These are phyloP conservation scores for Saccharomyces pastorianus DNA, from an alignment of 1,139 yeast species.

Conservation along the genomic window DNA sequence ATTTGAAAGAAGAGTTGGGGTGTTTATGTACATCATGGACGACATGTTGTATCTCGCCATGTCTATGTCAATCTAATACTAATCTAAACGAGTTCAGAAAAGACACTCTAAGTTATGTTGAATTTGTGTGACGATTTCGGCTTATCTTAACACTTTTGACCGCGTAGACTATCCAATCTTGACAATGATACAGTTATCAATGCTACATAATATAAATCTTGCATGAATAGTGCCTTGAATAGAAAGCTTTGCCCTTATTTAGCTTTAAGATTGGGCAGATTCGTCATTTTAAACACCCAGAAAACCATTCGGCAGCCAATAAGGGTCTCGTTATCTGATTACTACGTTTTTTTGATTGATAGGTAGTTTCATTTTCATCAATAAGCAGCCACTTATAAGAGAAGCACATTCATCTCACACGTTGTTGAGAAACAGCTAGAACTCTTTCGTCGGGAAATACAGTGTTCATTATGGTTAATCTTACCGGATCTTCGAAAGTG, in stretches of 20 bases:
- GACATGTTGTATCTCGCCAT: not conserved
- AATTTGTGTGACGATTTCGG: not conserved
- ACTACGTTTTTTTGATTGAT: not conserved
- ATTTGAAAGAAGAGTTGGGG: not conserved
- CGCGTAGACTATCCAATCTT: not conserved
- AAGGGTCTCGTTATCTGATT: not conserved
- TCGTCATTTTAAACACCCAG: no score
- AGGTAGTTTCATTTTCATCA: not conserved
- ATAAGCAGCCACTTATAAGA: not conserved
- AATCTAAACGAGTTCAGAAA: no score
- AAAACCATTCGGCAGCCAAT: not conserved
- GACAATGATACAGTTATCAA: not conserved
- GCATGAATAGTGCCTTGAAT: not conserved
- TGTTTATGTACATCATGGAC: no score
- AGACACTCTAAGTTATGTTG: not conserved
- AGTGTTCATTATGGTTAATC: not conserved
- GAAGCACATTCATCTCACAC: not conserved
- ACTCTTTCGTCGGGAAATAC: not conserved
- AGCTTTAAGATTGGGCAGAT: no score
- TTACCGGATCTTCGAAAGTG: constrained; percentile 11
- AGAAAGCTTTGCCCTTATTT: no score
- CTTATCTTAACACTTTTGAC: not conserved
- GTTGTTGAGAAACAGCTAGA: not conserved
- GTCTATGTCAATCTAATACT: no score
- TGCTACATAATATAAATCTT: not conserved